These are phyloP conservation scores for Aspergillus luchuensis DNA, from an alignment of 2,329 filamentous ascomycete species.

Conservation along the genomic window DNA sequence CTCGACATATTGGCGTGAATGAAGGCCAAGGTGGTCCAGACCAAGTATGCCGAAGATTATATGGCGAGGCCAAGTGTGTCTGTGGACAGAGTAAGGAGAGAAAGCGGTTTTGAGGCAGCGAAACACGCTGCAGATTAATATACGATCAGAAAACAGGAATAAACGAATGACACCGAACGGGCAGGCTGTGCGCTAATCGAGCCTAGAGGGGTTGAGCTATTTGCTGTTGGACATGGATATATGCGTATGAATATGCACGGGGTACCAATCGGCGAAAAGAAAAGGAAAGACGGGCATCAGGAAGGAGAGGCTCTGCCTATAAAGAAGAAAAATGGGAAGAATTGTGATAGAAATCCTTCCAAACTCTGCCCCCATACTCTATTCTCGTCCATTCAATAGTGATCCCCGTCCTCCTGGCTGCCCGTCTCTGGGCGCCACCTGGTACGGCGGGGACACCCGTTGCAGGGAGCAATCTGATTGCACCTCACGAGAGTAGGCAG, in stretches of 20 bases:
- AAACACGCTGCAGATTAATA: neutral
- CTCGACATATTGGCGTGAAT: slow-evolving; percentile 10
- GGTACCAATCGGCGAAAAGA: neutral
- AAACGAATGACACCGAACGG: neutral
- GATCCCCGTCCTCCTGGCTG: neutral
- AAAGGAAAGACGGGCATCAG: neutral
- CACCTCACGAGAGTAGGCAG: neutral
- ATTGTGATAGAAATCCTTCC: neutral
- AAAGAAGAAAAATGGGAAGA: neutral
- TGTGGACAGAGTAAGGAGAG: neutral
- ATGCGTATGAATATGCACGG: neutral
- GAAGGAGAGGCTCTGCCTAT: neutral
- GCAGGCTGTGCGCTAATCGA: neutral
- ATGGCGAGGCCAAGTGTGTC: neutral
- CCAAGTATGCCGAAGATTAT: neutral
- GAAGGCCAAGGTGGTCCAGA: neutral
- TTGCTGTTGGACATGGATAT: neutral
- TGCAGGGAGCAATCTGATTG: neutral
- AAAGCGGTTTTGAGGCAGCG: neutral
- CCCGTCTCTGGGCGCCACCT: neutral
- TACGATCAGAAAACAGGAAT: neutral
- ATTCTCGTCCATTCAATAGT: neutral
- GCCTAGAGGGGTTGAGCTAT: slow-evolving; percentile 11
- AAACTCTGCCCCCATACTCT: neutral
- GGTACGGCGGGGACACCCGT: slow-evolving; percentile 2